Evolutionary conservation across 257 asterid species (phyloP).

Genomic region (Haberlea rhodopensis): DNA sequence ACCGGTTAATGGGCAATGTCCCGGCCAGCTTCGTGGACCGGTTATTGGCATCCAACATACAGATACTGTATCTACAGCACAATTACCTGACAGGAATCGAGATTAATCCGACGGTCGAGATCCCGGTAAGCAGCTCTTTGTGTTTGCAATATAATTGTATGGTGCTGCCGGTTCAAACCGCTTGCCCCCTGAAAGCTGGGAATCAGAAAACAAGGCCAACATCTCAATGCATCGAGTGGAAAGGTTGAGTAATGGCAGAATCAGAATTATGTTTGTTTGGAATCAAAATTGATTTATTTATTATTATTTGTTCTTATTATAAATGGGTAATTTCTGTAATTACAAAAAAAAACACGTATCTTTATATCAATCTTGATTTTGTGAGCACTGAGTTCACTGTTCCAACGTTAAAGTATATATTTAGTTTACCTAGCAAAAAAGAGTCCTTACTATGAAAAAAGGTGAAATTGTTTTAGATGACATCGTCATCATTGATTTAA

Average conservation of each 20-base stretch:
- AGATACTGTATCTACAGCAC: conserved; percentile 70
- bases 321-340: neutral
- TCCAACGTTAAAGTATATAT: too few species aligned
- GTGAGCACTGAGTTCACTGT: too few species aligned
- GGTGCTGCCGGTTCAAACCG: conserved; percentile 79
- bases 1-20: conserved; percentile 85
- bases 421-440: too few species aligned
- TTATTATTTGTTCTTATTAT: neutral
- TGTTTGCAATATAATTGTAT: conserved; percentile 92
- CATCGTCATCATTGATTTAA: too few species aligned
- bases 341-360: neutral
- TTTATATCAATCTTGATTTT: neutral
- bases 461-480: too few species aligned
- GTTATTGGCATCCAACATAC: conserved; percentile 53
- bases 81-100: conserved; percentile 85
- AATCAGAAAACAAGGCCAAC: conserved; percentile 82
- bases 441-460: too few species aligned
- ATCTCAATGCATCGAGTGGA: conserved; percentile 70
- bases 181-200: conserved; percentile 89
- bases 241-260: conserved; percentile 36
- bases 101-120: conserved; percentile 74
- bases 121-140: conserved; percentile 69
- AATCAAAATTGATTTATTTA: neutral
- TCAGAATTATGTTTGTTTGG: conserved; percentile 20
- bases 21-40: conserved; percentile 75